Base-by-base conservation (phyloP, 805 yeast species). In the Tetrapisispora namnaoensis region DNA sequence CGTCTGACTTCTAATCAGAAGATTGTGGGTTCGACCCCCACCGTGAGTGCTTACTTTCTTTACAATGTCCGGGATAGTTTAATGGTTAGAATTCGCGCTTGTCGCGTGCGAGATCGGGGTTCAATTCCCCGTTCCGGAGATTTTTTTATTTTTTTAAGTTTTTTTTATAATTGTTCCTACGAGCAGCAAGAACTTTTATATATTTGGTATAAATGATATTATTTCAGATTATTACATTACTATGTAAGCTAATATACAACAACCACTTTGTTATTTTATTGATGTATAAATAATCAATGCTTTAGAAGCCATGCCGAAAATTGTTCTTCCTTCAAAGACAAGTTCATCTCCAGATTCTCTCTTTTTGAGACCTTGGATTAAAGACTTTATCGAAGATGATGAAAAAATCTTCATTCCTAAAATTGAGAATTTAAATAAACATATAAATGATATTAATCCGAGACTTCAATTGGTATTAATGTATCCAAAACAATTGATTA, bases 21-120 rank as follows among this genome's bases (percentile, higher is more conserved):
- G 74, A 69, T 70, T 70, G 71, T 66, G 74, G 74, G 74, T 70
- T 70, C 74, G 74, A 70, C 74, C 74, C 74, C 73, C 74, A 64
- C 71, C 72, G 68, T 69, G 74, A 69, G 73, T 68, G 71, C 63
- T 60, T 48, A 30, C 30, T 41, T 46, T 46, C 49, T 45, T 45
- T 43, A n/a, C 20, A 5, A 14, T 11, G 32, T 57, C 61, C 61
- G 61, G 54, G 61, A 57, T 57, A 57, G 61, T 57, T 57, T 57
- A 57, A 57, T 57, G 61, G 61, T 46, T 37, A 46, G 49, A 46
- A 46, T 46, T 28, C 35, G 49, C 49, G 49, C 49, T 46, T 46
- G 49, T 46, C 49, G 49, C 49, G 49, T 46, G 49, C 49, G 27
- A 41, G 49, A 46, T 46, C 49, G 49, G 49, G 49, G 49, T 46